Conservation (phyloP, 2,329 filamentous ascomycete genomes). For the Fusarium begoniae region DNA sequence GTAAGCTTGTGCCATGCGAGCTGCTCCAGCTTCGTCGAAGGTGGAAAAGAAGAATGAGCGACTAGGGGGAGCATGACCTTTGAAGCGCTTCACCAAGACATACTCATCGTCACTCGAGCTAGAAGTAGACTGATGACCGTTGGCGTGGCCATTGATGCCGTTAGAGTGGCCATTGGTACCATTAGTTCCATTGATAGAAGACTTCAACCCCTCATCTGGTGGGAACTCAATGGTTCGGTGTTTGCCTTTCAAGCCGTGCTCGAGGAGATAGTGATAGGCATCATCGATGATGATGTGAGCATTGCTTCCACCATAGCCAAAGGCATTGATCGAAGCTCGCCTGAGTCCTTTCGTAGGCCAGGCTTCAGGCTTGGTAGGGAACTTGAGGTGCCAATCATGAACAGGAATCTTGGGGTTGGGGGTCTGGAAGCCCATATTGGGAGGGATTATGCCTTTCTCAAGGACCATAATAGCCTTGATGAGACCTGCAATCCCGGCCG, state of each 20-base stretch:
- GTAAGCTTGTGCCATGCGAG: neutral
- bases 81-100: neutral
- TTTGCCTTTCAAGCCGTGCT: neutral
- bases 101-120: neutral
- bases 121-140: neutral
- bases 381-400: slow-evolving; percentile 1
- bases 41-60: slow-evolving; percentile 2
- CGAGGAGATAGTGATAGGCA: neutral
- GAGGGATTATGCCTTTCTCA: neutral
- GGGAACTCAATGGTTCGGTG: neutral
- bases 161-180: neutral
- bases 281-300: slow-evolving; percentile 10
- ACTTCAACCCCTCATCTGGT: neutral
- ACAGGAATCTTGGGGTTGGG: neutral
- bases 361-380: neutral
- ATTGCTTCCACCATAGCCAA: slow-evolving; percentile 12
- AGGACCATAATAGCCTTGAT: neutral
- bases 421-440: neutral
- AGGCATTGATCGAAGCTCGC: slow-evolving; percentile 4
- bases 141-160: neutral
- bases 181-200: neutral
- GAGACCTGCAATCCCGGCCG: neutral
- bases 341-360: neutral
- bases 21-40: slow-evolving; percentile 1
- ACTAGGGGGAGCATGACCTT: neutral